Conservation (phyloP, 1,284 basidiomycete genomes). For the Pyrrhoderma noxium region DNA sequence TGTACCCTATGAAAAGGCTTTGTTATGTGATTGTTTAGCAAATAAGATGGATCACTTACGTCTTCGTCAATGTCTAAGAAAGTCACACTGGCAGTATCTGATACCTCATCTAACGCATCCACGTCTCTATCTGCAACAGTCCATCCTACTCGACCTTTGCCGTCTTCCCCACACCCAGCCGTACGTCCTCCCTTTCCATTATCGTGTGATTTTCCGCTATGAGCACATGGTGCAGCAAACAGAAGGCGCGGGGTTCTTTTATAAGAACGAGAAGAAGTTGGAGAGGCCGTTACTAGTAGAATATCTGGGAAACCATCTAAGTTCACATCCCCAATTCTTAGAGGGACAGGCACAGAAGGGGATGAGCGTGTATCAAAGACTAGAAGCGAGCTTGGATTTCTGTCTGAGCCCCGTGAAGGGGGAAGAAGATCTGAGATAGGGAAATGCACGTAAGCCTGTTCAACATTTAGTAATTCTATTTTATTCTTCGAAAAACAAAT, state of each 20-base stretch:
- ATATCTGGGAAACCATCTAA: constrained; percentile 95
- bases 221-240: constrained; percentile 64
- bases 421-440: constrained; percentile 60
- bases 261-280: constrained; percentile 28
- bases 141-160: constrained; percentile 55
- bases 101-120: constrained; percentile 56
- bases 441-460: constrained; percentile 61
- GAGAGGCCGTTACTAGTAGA: constrained; percentile 54
- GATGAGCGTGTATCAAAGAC: constrained; percentile 57
- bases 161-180: constrained; percentile 44
- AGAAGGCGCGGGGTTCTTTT: constrained; percentile 59
- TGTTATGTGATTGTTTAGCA: neutral
- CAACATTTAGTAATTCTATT: constrained; percentile 4
- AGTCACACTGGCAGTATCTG: constrained; percentile 73
- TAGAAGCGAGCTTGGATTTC: constrained; percentile 38
- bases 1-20: constrained; percentile 60
- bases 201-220: constrained; percentile 25
- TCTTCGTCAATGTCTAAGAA: constrained; percentile 97
- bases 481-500: neutral
- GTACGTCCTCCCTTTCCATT: constrained; percentile 20
- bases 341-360: constrained; percentile 65
- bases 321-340: constrained; percentile 87
- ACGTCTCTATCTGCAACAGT: constrained; percentile 51
- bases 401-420: too few relatives aligned
- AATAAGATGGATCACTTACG: constrained; percentile 41